These are phyloP conservation scores for Coffea eugenioides DNA, from an alignment of 257 asterid genomes.

Conservation along the genomic window DNA sequence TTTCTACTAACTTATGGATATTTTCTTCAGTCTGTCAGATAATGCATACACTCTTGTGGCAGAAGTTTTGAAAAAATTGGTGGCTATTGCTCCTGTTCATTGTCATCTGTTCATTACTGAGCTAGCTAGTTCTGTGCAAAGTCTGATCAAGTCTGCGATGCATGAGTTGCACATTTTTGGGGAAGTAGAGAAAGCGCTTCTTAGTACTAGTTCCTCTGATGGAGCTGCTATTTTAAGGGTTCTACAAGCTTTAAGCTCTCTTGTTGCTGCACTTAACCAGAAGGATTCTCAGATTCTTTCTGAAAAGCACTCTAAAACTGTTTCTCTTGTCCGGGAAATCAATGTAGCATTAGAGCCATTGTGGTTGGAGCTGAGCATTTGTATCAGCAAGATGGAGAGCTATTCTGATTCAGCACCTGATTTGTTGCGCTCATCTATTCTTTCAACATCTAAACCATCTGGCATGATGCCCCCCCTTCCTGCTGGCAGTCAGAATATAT, in stretches of 20 bases:
- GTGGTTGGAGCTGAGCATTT: slow-evolving; percentile 90
- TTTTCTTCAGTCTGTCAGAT: slow-evolving; percentile 70
- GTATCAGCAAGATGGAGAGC: slow-evolving; percentile 84
- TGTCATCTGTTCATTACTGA: slow-evolving; percentile 81
- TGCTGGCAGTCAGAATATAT: slow-evolving; percentile 83
- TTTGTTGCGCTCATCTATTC: slow-evolving; percentile 41
- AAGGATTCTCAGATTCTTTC: slow-evolving; percentile 52
- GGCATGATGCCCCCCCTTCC: slow-evolving; percentile 76
- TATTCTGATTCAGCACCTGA: slow-evolving; percentile 70
- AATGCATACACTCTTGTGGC: slow-evolving; percentile 84
- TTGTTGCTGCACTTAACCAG: slow-evolving; percentile 58
- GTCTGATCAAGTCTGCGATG: slow-evolving; percentile 72
- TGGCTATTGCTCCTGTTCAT: slow-evolving; percentile 72
- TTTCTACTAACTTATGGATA: slow-evolving; percentile 9
- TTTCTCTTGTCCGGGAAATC: slow-evolving; percentile 66
- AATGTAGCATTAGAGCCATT: slow-evolving; percentile 82
- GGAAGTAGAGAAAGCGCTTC: slow-evolving; percentile 74
- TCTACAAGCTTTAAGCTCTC: slow-evolving; percentile 84
- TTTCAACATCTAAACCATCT: slow-evolving; percentile 48
- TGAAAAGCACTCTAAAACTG: slow-evolving; percentile 46
- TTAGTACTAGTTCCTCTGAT: slow-evolving; percentile 60
- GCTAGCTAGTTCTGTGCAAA: slow-evolving; percentile 77
- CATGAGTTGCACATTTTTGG: slow-evolving; percentile 73
- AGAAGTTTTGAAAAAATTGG: slow-evolving; percentile 79
- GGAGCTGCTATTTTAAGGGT: slow-evolving; percentile 94